These are phyloP conservation scores for Pichia sorboxylosa DNA, from an alignment of 1,139 yeast species.

Conservation along the genomic window DNA sequence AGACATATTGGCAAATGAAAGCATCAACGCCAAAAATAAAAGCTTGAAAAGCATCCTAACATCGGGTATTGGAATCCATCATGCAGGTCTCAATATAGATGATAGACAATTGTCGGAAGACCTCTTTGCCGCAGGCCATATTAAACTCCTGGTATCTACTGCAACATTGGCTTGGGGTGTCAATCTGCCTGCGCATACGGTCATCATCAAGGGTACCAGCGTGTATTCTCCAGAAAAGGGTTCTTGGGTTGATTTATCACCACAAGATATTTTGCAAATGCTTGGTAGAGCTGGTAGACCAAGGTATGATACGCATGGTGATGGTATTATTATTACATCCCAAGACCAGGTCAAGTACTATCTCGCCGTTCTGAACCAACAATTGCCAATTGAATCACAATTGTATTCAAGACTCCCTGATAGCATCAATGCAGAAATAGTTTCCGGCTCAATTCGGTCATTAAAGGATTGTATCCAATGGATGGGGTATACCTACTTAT, in stretches of 20 bases:
- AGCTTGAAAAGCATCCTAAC: constrained; percentile 53
- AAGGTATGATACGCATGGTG: constrained; percentile 82
- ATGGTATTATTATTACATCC: constrained; percentile 84
- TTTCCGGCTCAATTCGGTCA: constrained; percentile 50
- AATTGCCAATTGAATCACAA: constrained; percentile 87
- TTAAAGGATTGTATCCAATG: constrained; percentile 64
- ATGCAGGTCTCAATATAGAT: constrained; percentile 72
- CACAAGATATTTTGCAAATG: constrained; percentile 94
- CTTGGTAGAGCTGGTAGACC: constrained; percentile 97
- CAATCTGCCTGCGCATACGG: constrained; percentile 93
- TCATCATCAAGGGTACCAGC: constrained; percentile 88
- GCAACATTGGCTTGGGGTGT: constrained; percentile 99
- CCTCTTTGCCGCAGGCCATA: constrained; percentile 75
- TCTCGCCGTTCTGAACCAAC: constrained; percentile 78
- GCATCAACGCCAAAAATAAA: constrained; percentile 41
- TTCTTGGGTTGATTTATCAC: constrained; percentile 76
- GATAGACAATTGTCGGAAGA: constrained; percentile 79
- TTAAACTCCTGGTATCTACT: constrained; percentile 78
- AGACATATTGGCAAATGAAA: constrained; percentile 55
- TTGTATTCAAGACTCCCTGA: constrained; percentile 62
- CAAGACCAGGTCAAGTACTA: constrained; percentile 82
- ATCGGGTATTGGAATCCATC: constrained; percentile 82
- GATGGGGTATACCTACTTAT: constrained; percentile 73
- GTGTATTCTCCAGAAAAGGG: constrained; percentile 88
- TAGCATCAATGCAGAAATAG: constrained; percentile 77